Evolutionary conservation across 495 filamentous ascomycete genomes (phyloP).

Genomic region (Neurospora tetraspora): DNA sequence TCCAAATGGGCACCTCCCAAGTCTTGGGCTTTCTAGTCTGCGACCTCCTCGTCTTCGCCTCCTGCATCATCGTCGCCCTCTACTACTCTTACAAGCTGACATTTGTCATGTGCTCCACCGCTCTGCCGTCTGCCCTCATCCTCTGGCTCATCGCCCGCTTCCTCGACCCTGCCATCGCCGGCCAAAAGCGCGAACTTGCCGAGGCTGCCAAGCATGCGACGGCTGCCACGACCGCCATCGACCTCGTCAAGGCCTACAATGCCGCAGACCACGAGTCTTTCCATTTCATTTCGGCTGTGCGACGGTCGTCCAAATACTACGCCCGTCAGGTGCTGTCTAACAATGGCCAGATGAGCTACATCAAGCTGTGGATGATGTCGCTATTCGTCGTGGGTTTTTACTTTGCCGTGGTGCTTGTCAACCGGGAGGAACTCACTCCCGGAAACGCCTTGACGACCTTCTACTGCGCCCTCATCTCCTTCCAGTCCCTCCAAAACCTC

Average conservation of each 20-base stretch:
- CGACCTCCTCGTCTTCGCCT: slow-evolving; percentile 48
- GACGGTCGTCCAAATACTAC: slow-evolving; percentile 53
- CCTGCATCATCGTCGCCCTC: slow-evolving; percentile 60
- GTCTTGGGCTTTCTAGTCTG: slow-evolving; percentile 61
- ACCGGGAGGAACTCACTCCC: slow-evolving; percentile 36
- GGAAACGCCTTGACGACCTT: slow-evolving; percentile 77
- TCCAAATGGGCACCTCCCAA: slow-evolving; percentile 71
- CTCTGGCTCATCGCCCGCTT: slow-evolving; percentile 47
- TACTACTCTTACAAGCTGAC: slow-evolving; percentile 78
- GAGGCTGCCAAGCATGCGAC: slow-evolving; percentile 63
- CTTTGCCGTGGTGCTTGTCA: slow-evolving; percentile 65
- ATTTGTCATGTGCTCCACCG: slow-evolving; percentile 64
- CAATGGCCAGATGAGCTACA: slow-evolving; percentile 59
- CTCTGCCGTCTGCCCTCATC: slow-evolving; percentile 56
- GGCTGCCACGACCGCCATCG: slow-evolving; percentile 62
- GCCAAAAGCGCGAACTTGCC: slow-evolving; percentile 58
- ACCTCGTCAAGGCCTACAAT: slow-evolving; percentile 83
- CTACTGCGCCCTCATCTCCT: slow-evolving; percentile 66
- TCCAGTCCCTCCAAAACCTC: slow-evolving; percentile 61
- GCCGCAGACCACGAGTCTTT: slow-evolving; percentile 58
- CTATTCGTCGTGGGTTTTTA: slow-evolving; percentile 92
- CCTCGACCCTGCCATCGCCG: slow-evolving; percentile 55
- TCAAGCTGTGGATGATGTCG: slow-evolving; percentile 60
- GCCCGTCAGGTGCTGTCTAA: slow-evolving; percentile 54
- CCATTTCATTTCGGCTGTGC: slow-evolving; percentile 51